Evolutionary conservation across 202 grass and related monocot species (phyloP), one percentile per base, ranked within the genome.

Genomic region (Musa balbisiana): DNA sequence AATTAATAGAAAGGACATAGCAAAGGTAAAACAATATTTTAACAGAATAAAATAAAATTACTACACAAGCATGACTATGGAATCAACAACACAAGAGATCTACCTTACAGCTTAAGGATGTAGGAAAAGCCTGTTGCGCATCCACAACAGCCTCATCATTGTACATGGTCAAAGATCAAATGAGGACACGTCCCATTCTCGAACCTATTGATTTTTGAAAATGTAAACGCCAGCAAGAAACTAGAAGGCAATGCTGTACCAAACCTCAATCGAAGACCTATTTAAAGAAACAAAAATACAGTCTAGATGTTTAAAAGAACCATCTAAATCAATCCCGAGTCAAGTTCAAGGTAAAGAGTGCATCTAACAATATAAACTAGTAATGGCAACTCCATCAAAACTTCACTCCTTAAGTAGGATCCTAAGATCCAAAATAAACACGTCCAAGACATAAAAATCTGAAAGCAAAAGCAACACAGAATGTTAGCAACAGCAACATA

Each of bases 191-290:
- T 43, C 21, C 27, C 64, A 67, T 11, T 43, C 25, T 50, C 33
- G 64, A 33, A 67, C 64, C 64, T 67, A 67, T 67, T 24, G 27
- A 13, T 29, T 43, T 67, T 33, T 13, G 21, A 16, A 67, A 67
- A 29, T 13, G 64, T 24, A 43, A 60, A 60, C 6, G 56, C 64
- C 64, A 43, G 15, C 25, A 67, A 33, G 64, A 43, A 33, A 11
- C 25, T 22, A 67, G 26, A 27, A 67, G 64, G 21, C n/a, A 67
- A 67, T 67, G 64, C 25, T 67, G 64, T 67, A 67, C 27, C 27
- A 43, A 13, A 14, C 25, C 27, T 33, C 25, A 67, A 67, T 33
- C 4, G 14, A 29, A 16, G 12, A 67, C 25, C 12, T 33, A 33
- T 67, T 15, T 67, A 29, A 27, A 33, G 33, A 67, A 33, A 24